These are phyloP conservation scores for Vanderwaltozyma tropicalis DNA, from an alignment of 805 yeast genomes.

Conservation along the genomic window DNA sequence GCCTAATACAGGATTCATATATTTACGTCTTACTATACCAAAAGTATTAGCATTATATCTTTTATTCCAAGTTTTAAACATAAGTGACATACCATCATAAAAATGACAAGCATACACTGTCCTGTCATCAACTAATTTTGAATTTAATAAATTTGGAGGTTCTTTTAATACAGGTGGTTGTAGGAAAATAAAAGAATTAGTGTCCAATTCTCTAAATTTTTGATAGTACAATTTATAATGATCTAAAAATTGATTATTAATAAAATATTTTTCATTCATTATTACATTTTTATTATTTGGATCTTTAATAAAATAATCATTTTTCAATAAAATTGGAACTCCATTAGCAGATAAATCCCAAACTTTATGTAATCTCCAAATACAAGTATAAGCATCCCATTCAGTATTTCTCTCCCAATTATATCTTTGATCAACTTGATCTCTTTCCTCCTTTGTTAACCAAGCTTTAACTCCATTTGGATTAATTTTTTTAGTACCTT, in stretches of 20 bases:
- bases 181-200: constrained; percentile 45
- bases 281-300: background rate
- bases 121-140: constrained; percentile 45
- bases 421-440: constrained; percentile 43
- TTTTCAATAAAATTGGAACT: constrained; percentile 28
- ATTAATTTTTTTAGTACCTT: constrained; percentile 45
- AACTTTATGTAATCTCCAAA: constrained; percentile 71
- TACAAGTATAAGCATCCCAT: constrained; percentile 70
- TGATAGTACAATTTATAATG: constrained; percentile 44
- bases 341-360: constrained; percentile 45
- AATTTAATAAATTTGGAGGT: constrained; percentile 55
- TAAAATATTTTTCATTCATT: constrained; percentile 45
- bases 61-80: constrained; percentile 85
- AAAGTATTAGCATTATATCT: constrained; percentile 77
- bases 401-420: constrained; percentile 53
- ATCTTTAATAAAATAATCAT: constrained; percentile 39
- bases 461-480: constrained; percentile 64
- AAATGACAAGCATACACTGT: constrained; percentile 81
- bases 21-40: constrained; percentile 74
- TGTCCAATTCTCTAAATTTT: constrained; percentile 37
- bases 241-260: constrained; percentile 54
- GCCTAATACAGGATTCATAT: constrained; percentile 60
- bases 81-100: constrained; percentile 87
- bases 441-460: constrained; percentile 42
- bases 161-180: constrained; percentile 75